These are phyloP conservation scores for Lactarius indigo DNA, from an alignment of 768 basidiomycete species.

Conservation along the genomic window DNA sequence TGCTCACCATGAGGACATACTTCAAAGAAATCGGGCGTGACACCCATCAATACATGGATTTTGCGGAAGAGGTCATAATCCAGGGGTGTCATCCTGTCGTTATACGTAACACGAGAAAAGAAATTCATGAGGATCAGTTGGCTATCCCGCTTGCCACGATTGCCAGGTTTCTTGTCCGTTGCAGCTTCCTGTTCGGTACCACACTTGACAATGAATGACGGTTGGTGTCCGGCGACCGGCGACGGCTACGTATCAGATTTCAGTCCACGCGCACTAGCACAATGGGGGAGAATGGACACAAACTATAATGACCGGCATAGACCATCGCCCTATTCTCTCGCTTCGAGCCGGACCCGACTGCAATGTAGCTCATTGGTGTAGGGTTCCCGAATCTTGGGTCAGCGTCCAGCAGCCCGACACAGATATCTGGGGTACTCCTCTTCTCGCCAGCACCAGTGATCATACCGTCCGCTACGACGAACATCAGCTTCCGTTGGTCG, in stretches of 20 bases:
- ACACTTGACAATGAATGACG: slow-evolving; percentile 92
- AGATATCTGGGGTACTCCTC: slow-evolving; percentile 93
- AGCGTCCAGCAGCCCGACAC: slow-evolving; percentile 85
- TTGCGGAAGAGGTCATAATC: slow-evolving; percentile 99
- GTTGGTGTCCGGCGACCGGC: slow-evolving; percentile 91
- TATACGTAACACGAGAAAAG: slow-evolving; percentile 98
- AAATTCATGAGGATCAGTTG: slow-evolving; percentile 99
- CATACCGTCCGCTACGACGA: slow-evolving; percentile 97
- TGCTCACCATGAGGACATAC: slow-evolving; percentile 88
- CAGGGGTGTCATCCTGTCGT: slow-evolving; percentile 96
- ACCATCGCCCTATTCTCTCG: slow-evolving; percentile 94
- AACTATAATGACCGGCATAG: slow-evolving; percentile 99
- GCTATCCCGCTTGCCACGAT: slow-evolving; percentile 97
- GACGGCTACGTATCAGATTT: slow-evolving; percentile 46
- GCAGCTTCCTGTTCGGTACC: slow-evolving; percentile 83
- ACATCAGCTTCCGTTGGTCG: slow-evolving; percentile 86
- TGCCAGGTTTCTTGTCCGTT: slow-evolving; percentile 91
- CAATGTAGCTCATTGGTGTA: slow-evolving; percentile 86
- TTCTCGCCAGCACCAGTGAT: slow-evolving; percentile 98
- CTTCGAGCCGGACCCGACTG: slow-evolving; percentile 89
- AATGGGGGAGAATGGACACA: slow-evolving; percentile 34
- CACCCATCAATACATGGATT: slow-evolving; percentile 94
- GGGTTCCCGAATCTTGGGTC: slow-evolving; percentile 97
- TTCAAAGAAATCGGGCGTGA: slow-evolving; percentile 98
- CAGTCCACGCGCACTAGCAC: neutral